phyloP scores from a whole-genome alignment of 2,329 filamentous ascomycete species.

The Stemphylium beticola region DNA sequence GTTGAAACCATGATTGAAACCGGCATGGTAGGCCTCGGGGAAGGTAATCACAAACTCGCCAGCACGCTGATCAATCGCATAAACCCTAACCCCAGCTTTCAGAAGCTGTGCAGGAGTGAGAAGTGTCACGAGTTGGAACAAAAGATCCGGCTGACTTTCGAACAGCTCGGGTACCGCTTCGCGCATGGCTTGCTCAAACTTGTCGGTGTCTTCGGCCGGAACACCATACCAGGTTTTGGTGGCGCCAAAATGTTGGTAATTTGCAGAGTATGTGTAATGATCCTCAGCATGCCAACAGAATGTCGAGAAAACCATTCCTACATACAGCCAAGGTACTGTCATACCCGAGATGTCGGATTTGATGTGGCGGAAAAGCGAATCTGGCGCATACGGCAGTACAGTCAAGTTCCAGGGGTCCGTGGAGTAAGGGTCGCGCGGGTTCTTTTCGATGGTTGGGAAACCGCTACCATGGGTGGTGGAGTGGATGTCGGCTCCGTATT shows the following conservation, averaged over 20 bases:
- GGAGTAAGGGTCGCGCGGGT: constrained; percentile 85
- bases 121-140: constrained; percentile 97
- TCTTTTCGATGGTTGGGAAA: constrained; percentile 91
- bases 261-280: constrained; percentile 96
- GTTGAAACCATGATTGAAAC: constrained; percentile 98
- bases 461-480: constrained; percentile 97
- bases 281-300: constrained; percentile 99
- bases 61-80: constrained; percentile 92
- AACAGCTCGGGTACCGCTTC: constrained; percentile 96
- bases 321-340: constrained; percentile 99
- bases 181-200: constrained; percentile 94
- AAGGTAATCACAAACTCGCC: constrained; percentile 97
- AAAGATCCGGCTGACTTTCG: constrained; percentile 91
- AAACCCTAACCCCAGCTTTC: constrained; percentile 91
- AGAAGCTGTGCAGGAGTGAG: constrained; percentile 90
- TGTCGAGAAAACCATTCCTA: constrained; percentile 99
- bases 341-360: constrained; percentile 98
- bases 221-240: constrained; percentile 99
- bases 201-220: constrained; percentile 88
- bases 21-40: constrained; percentile 94
- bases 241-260: constrained; percentile 97
- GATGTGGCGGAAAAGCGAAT: constrained; percentile 95
- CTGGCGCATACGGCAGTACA: constrained; percentile 84
- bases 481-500: constrained; percentile 97
- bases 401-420: constrained; percentile 96